Percentiles rank a stretch among this genome's conserved stretches.
Evolutionary conservation across 495 filamentous ascomycete species (phyloP).

Genomic region (Penicillium coffeae): DNA sequence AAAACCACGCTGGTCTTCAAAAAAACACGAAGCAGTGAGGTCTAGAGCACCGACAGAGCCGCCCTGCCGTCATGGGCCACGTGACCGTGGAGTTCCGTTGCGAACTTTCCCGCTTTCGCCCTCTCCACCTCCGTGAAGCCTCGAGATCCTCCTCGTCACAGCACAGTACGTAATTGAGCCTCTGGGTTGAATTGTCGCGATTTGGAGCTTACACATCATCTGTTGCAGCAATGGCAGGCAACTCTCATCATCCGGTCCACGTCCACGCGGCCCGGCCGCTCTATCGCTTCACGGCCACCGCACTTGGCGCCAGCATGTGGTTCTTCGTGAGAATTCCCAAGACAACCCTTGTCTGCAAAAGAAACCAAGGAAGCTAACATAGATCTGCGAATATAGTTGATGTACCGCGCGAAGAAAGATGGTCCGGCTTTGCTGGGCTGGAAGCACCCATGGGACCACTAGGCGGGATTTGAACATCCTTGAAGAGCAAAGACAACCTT

Average conservation of each 20-base stretch:
- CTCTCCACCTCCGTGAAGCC: constrained; percentile 1
- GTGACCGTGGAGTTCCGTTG: not conserved
- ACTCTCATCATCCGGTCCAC: constrained; percentile 61
- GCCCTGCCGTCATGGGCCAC: constrained; percentile 2
- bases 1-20: not conserved
- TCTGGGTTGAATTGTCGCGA: no score
- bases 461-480: constrained; percentile 12
- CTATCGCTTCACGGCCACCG: constrained; percentile 81
- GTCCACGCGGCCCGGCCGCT: constrained; percentile 67
- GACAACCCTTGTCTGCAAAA: not conserved
- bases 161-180: constrained; percentile 5
- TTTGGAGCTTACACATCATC: no score
- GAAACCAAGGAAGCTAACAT: constrained; percentile 11
- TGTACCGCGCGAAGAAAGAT: constrained; percentile 96
- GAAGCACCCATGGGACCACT: constrained; percentile 99
- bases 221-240: constrained; percentile 50
- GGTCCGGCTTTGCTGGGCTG: constrained; percentile 80
- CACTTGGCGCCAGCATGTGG: constrained; percentile 95
- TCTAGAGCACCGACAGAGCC: not conserved
- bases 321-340: constrained; percentile 71
- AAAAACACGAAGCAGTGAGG: not conserved
- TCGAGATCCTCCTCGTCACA: not conserved
- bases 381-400: constrained; percentile 54
- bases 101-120: constrained; percentile 4
- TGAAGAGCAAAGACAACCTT: not conserved